Percentiles rank a stretch among this genome's conserved stretches.
Conservation (phyloP, 176 grass and related monocot species). For the Oryza longistaminata region DNA sequence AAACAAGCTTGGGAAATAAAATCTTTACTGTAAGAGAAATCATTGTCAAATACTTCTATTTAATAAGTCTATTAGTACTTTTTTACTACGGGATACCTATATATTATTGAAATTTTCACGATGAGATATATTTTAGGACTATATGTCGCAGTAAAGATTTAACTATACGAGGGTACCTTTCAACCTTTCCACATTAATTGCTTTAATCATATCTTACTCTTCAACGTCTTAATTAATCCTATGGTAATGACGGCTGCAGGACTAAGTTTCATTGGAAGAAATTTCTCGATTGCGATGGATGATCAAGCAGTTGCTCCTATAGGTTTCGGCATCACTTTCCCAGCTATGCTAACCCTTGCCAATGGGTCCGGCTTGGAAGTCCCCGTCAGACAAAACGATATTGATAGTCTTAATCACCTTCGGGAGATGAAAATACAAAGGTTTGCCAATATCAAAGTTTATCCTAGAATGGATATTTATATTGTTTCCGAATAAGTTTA, state of each 20-base stretch:
- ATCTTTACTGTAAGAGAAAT: no score
- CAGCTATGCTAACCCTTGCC: constrained; percentile 57
- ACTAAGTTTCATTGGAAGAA: constrained; percentile 53
- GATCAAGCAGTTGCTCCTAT: constrained; percentile 46
- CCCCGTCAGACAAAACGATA: constrained; percentile 32
- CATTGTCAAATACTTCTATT: no score
- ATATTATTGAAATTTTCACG: no score
- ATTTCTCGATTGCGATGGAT: constrained; percentile 48
- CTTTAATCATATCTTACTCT: not conserved
- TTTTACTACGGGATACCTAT: no score
- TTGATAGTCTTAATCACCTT: constrained; percentile 25
- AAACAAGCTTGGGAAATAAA: no score
- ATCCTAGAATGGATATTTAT: not conserved
- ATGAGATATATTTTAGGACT: no score
- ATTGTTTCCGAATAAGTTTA: no score
- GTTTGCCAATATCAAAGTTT: constrained; percentile 19
- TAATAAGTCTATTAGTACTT: no score
- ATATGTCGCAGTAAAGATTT: no score
- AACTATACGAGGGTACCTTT: no score
- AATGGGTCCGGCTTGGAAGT: constrained; percentile 51
- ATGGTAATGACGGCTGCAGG: constrained; percentile 37
- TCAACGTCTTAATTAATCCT: constrained; percentile 2
- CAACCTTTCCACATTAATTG: no score
- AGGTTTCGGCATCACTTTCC: constrained; percentile 72
- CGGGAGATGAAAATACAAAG: constrained; percentile 56